Evolutionary conservation across 2,329 filamentous ascomycete species (phyloP).

Genomic region (Cucurbitaria berberidis): DNA sequence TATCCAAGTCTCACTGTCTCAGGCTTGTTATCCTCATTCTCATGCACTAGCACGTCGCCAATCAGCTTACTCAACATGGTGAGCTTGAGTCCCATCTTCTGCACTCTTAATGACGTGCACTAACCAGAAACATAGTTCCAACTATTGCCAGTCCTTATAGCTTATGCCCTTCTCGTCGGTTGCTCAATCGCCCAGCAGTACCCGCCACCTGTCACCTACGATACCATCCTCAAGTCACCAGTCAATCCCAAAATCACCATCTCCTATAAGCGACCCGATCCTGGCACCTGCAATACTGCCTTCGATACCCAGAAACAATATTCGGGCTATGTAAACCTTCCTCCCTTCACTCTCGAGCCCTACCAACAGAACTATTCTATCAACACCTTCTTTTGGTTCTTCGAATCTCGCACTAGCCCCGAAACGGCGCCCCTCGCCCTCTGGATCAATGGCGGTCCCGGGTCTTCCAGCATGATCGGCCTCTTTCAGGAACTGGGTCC

Average conservation of each 20-base stretch:
- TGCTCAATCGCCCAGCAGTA: conserved; percentile 50
- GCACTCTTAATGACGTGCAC: neutral
- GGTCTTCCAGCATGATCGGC: conserved; percentile 68
- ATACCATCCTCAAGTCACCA: conserved; percentile 65
- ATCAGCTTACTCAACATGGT: neutral
- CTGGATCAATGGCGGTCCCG: conserved; percentile 71
- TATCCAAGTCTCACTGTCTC: neutral
- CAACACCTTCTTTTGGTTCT: conserved; percentile 70
- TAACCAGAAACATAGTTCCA: conserved; percentile 47
- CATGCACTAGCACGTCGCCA: conserved; percentile 17
- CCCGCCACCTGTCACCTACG: conserved; percentile 48
- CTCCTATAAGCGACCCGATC: conserved; percentile 67
- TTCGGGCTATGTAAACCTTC: conserved; percentile 68
- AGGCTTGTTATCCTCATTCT: conserved; percentile 16
- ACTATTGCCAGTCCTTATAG: conserved; percentile 28
- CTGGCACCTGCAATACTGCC: conserved; percentile 68
- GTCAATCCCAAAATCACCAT: conserved; percentile 69
- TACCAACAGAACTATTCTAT: conserved; percentile 63
- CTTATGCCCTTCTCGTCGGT: conserved; percentile 14
- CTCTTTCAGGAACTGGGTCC: conserved; percentile 67
- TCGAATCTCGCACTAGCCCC: conserved; percentile 62
- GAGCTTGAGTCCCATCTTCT: neutral
- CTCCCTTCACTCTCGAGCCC: conserved; percentile 55
- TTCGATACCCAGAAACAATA: conserved; percentile 72
- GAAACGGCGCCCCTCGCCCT: conserved; percentile 62